phyloP scores from a whole-genome alignment of 371 early-diverging fungal species.

The Catenaria anguillulae region DNA sequence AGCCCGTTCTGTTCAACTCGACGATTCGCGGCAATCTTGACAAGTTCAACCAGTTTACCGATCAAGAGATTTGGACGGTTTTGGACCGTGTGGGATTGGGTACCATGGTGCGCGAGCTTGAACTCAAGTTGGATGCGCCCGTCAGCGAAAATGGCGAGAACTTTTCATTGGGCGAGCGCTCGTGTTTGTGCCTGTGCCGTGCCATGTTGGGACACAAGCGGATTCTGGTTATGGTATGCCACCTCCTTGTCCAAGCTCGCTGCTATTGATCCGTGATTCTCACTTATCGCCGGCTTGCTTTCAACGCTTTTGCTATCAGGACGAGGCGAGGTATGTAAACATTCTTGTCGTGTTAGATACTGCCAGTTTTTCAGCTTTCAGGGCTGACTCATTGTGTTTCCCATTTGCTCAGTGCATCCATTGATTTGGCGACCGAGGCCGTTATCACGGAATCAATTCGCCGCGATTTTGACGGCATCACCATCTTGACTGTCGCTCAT shows the following conservation, averaged over 20 bases:
- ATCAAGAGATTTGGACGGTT: constrained; percentile 25
- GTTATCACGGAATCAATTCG: constrained; percentile 26
- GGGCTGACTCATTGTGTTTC: no score
- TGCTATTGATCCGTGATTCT: no score
- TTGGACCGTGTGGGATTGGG: constrained; percentile 24
- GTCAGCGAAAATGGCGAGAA: constrained; percentile 19
- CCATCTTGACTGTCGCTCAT: constrained; percentile 63
- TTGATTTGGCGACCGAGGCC: not conserved
- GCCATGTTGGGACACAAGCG: constrained; percentile 23
- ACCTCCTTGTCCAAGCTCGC: no score
- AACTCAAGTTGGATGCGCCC: constrained; percentile 19
- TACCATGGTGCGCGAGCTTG: constrained; percentile 14
- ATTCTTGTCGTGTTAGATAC: no score
- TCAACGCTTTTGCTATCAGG: no score
- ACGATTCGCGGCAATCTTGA: constrained; percentile 11
- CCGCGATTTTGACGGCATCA: constrained; percentile 39
- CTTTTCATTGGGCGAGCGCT: not conserved
- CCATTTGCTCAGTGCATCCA: no score
- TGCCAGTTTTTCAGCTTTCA: no score
- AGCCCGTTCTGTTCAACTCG: constrained; percentile 47
- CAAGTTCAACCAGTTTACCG: constrained; percentile 13
- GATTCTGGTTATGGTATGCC: constrained; percentile 19
- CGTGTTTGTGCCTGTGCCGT: constrained; percentile 28
- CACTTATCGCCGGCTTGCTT: no score
- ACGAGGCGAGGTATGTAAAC: not conserved